Conservation (phyloP, 805 yeast genomes). For the Schizosaccharomyces pombe region DNA sequence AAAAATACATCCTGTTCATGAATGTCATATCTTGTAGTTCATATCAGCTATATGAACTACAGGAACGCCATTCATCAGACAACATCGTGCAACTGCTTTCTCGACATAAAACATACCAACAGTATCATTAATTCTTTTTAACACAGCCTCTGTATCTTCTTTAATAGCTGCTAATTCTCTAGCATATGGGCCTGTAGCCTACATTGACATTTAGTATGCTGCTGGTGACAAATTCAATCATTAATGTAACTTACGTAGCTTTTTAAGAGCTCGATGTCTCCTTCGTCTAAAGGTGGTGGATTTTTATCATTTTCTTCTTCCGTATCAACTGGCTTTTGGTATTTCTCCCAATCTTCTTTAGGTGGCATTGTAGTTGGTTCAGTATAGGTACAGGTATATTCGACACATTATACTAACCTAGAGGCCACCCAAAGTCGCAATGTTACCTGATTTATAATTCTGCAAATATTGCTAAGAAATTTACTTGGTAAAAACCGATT, state of each 20-base stretch:
- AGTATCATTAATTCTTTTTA: conserved; percentile 73
- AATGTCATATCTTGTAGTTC: too few relatives aligned
- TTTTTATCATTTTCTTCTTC: conserved; percentile 39
- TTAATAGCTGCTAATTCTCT: conserved; percentile 57
- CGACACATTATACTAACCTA: background rate
- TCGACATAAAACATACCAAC: conserved; percentile 30
- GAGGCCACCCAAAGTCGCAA: too few relatives aligned
- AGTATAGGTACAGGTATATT: background rate
- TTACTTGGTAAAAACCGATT: too few relatives aligned
- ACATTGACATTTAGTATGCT: background rate
- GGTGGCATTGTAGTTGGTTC: conserved; percentile 4
- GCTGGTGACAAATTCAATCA: background rate
- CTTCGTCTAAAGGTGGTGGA: conserved; percentile 72
- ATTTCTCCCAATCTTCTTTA: conserved; percentile 88
- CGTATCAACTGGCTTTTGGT: conserved; percentile 62
- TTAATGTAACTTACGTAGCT: conserved; percentile 31
- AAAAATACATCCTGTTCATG: too few relatives aligned
- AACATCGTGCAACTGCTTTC: too few relatives aligned
- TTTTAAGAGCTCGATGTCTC: conserved; percentile 89
- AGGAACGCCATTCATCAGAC: too few relatives aligned
- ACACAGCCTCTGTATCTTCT: conserved; percentile 64
- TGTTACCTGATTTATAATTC: too few relatives aligned
- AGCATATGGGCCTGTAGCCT: conserved; percentile 91
- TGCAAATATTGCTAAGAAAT: too few relatives aligned
- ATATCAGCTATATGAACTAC: too few relatives aligned